Evolutionary conservation across 305 asterid species (phyloP).

Genomic region (Salvia sclarea): DNA sequence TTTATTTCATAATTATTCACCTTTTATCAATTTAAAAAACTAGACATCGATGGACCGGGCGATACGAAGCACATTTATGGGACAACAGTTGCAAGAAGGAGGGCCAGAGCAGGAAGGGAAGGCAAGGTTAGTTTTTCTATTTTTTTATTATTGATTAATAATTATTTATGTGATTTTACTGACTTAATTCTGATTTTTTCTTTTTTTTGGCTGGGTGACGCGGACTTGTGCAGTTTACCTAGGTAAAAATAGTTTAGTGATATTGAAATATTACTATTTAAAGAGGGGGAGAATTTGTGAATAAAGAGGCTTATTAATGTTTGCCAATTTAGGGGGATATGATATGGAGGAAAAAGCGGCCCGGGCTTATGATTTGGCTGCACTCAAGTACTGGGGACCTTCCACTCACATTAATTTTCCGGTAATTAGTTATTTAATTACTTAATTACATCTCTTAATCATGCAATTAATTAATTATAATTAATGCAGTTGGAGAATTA

Average conservation of each 20-base stretch:
- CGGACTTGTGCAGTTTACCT: conserved; percentile 65
- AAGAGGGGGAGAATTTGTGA: not conserved
- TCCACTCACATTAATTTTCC: conserved; percentile 92
- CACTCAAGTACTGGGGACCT: conserved; percentile 97
- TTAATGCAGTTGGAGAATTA: conserved; percentile 71
- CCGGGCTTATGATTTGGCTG: conserved; percentile 95
- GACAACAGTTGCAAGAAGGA: conserved; percentile 98
- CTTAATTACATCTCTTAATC: too few species aligned
- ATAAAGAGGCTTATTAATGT: conserved; percentile 13
- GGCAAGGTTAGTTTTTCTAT: conserved; percentile 60
- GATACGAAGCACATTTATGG: conserved; percentile 99
- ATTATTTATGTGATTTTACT: conserved; percentile 16
- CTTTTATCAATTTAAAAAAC: too few species aligned
- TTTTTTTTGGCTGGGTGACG: conserved; percentile 36
- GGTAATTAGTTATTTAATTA: conserved; percentile 40
- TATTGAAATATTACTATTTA: not conserved
- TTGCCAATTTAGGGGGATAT: conserved; percentile 70
- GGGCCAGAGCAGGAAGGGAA: conserved; percentile 97
- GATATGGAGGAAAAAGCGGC: conserved; percentile 99
- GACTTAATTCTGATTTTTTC: conserved; percentile 14
- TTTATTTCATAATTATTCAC: too few species aligned
- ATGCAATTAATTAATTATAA: not conserved
- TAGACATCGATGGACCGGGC: conserved; percentile 99
- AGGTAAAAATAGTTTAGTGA: conserved; percentile 49
- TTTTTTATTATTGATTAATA: not conserved